These are phyloP conservation scores for Cephalotrichum gorgonifer DNA, from an alignment of 2,329 filamentous ascomycete species.

Conservation along the genomic window DNA sequence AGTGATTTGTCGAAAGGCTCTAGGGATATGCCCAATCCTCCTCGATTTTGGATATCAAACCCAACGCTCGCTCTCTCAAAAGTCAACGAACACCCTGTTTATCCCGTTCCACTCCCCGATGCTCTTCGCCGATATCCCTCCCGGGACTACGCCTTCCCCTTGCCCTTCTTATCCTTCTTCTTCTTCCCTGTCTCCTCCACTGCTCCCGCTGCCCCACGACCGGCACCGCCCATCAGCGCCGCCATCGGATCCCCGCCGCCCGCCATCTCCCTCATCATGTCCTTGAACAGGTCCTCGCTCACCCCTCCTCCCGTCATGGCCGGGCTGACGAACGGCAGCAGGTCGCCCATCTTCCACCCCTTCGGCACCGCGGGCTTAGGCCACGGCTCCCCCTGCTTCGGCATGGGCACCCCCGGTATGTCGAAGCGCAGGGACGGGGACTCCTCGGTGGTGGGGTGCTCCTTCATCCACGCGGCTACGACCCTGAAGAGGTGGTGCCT, in stretches of 20 bases:
- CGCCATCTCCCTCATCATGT: conserved; percentile 93
- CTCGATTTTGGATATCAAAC: neutral
- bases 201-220: conserved; percentile 15
- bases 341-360: conserved; percentile 81
- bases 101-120: neutral
- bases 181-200: conserved; percentile 19
- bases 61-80: too few species aligned
- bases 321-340: conserved; percentile 78
- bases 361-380: conserved; percentile 66
- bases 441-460: conserved; percentile 66
- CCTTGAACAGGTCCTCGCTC: conserved; percentile 87
- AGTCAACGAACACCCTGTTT: neutral
- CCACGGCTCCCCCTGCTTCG: conserved; percentile 54
- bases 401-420: conserved; percentile 59
- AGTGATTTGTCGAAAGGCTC: too few species aligned
- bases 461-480: conserved; percentile 64
- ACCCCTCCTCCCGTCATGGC: conserved; percentile 89
- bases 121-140: neutral
- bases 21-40: too few species aligned
- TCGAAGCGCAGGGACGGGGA: conserved; percentile 58
- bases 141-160: conserved; percentile 26
- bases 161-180: conserved; percentile 40
- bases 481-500: conserved; percentile 84
- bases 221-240: conserved; percentile 27
- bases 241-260: conserved; percentile 34